Conservation (phyloP, 2,329 filamentous ascomycete species). For the Lasiodiplodia sp. region DNA sequence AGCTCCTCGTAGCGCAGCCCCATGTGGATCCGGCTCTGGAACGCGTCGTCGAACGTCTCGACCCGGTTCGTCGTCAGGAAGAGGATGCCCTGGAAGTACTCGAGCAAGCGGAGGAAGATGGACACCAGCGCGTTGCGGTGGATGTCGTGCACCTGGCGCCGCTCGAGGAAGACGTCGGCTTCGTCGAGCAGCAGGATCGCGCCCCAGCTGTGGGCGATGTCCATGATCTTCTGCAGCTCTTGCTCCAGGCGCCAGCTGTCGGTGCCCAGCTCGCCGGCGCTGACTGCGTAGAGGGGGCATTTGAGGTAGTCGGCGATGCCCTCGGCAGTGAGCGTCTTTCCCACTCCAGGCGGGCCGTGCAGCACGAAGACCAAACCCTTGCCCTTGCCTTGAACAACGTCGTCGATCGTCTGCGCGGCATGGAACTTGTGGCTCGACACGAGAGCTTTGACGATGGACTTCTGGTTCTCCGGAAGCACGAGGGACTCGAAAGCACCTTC, state of each 20-base stretch:
- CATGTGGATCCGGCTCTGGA: constrained; percentile 87
- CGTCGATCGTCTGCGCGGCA: constrained; percentile 81
- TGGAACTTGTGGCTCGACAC: constrained; percentile 87
- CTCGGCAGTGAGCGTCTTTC: constrained; percentile 88
- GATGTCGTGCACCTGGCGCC: constrained; percentile 81
- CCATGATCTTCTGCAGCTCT: constrained; percentile 82
- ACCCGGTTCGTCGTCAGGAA: constrained; percentile 91
- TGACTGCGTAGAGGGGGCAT: constrained; percentile 83
- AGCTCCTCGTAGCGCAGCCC: constrained; percentile 82
- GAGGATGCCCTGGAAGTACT: constrained; percentile 91
- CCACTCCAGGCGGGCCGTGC: constrained; percentile 85
- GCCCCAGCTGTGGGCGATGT: constrained; percentile 86
- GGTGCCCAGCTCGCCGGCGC: constrained; percentile 81
- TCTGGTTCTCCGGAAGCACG: constrained; percentile 71
- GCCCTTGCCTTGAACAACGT: constrained; percentile 75
- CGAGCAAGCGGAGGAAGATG: constrained; percentile 84
- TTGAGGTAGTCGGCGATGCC: constrained; percentile 84
- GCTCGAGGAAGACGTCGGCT: constrained; percentile 69
- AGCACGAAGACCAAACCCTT: constrained; percentile 84
- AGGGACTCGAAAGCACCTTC: constrained; percentile 81
- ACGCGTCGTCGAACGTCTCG: constrained; percentile 87
- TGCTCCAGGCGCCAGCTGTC: constrained; percentile 76
- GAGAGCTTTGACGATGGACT: constrained; percentile 75
- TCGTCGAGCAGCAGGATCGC: constrained; percentile 86
- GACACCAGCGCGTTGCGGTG: constrained; percentile 85